Evolutionary conservation across 192 early-diverging fungal genomes (phyloP).

Genomic region (Backusella liffmaniae): DNA sequence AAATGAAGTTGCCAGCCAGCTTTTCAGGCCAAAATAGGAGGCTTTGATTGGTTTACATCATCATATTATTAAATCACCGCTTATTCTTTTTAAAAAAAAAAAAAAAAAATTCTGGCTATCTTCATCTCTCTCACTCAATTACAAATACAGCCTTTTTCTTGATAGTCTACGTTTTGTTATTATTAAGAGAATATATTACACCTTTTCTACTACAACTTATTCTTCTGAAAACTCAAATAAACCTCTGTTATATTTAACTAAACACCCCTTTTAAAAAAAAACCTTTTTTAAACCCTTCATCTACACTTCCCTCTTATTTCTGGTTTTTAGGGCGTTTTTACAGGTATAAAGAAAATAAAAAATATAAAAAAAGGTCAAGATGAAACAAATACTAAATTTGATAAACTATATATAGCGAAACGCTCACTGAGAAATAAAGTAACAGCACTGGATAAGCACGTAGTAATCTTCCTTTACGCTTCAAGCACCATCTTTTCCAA

Average conservation of each 20-base stretch:
- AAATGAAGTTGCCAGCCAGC: background rate
- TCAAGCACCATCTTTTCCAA: conserved; percentile 43
- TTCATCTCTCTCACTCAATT: background rate
- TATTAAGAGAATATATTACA: background rate
- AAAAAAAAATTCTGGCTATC: background rate
- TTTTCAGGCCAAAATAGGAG: background rate
- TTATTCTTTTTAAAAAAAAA: background rate
- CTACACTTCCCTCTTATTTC: conserved; percentile 11
- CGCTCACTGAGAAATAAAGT: conserved; percentile 24
- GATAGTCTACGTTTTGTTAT: background rate
- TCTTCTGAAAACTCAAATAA: background rate
- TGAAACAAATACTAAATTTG: background rate
- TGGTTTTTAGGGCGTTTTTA: conserved; percentile 22
- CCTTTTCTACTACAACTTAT: background rate
- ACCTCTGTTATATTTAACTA: background rate
- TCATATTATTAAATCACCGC: background rate
- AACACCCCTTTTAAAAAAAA: background rate
- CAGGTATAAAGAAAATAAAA: background rate
- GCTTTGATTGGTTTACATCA: background rate
- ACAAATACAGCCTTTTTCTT: background rate
- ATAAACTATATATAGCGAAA: conserved; percentile 3
- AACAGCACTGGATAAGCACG: conserved; percentile 42
- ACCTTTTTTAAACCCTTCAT: background rate
- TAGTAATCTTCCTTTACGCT: conserved; percentile 40
- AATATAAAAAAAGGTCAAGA: background rate